Evolutionary conservation across 1,284 basidiomycete genomes (phyloP).

Genomic region (Omphalotus olearius): DNA sequence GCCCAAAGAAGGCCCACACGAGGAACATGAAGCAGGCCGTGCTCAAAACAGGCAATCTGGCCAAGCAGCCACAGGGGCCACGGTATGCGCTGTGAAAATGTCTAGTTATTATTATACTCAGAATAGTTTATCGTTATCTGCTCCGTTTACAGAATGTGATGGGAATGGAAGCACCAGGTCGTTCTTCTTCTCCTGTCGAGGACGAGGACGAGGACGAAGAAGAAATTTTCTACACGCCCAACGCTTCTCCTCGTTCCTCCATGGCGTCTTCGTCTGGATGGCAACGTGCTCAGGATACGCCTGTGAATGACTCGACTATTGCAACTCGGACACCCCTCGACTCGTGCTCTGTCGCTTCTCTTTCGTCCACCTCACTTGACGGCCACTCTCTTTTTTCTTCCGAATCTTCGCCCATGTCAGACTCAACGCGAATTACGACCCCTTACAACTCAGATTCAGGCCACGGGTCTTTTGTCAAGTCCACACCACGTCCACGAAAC

Average conservation of each 20-base stretch:
- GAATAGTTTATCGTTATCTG: too few species aligned
- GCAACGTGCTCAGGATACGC: slow-evolving; percentile 20
- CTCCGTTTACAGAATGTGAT: too few species aligned
- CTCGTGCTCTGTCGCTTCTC: slow-evolving; percentile 20
- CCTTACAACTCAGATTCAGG: slow-evolving; percentile 26
- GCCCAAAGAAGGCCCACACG: neutral
- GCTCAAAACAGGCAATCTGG: too few species aligned
- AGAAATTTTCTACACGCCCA: slow-evolving; percentile 51
- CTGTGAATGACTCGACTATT: neutral
- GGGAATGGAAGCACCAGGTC: too few species aligned
- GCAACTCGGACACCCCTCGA: slow-evolving; percentile 21
- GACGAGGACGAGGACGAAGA: slow-evolving; percentile 33
- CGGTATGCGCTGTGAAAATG: too few species aligned
- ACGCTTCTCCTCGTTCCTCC: slow-evolving; percentile 42
- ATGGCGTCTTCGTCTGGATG: slow-evolving; percentile 31
- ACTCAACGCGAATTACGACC: slow-evolving; percentile 28
- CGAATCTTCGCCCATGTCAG: slow-evolving; percentile 27
- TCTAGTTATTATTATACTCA: too few species aligned
- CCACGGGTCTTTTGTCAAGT: slow-evolving; percentile 18
- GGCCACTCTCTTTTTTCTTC: slow-evolving; percentile 27
- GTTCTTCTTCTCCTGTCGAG: neutral
- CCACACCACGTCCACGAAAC: slow-evolving; percentile 9
- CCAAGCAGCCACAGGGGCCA: too few species aligned
- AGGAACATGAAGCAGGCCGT: too few species aligned
- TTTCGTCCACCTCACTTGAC: slow-evolving; percentile 36